Evolutionary conservation across 129 eudicot genomes (phyloP).

Genomic region (Flaveria trinervia): DNA sequence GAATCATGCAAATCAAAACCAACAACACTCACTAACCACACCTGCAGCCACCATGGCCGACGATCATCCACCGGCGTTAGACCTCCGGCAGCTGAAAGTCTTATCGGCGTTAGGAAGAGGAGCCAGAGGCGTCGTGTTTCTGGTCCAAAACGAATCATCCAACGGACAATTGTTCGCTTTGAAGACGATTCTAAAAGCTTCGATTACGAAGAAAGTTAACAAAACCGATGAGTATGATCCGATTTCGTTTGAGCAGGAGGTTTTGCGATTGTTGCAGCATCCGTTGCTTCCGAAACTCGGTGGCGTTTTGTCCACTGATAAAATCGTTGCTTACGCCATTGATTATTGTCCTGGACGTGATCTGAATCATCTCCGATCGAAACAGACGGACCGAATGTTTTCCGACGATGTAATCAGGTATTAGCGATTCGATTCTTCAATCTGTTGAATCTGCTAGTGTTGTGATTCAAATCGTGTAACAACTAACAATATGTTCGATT

Average conservation of each 20-base stretch:
- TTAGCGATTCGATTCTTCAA: neutral
- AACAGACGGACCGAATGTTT: conserved; percentile 80
- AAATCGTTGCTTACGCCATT: conserved; percentile 74
- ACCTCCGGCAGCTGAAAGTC: conserved; percentile 46
- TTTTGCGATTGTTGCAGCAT: conserved; percentile 52
- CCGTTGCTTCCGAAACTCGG: conserved; percentile 78
- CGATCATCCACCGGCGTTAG: conserved; percentile 31
- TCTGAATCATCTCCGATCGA: conserved; percentile 57
- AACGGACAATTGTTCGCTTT: conserved; percentile 60
- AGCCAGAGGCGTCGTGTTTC: conserved; percentile 88
- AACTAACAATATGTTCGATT: too few species aligned
- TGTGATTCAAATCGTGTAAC: neutral
- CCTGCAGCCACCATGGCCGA: conserved; percentile 42
- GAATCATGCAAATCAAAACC: neutral
- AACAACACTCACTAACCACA: neutral
- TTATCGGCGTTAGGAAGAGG: conserved; percentile 75
- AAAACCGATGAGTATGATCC: neutral
- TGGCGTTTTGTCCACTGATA: conserved; percentile 60
- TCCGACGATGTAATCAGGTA: conserved; percentile 88
- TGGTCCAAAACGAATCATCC: conserved; percentile 27
- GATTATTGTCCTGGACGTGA: conserved; percentile 93
- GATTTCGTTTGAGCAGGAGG: conserved; percentile 57
- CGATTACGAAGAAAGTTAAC: neutral
- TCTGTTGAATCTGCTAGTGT: neutral
- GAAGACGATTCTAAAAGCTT: conserved; percentile 50